Base-by-base conservation (phyloP, 805 yeast genomes). In the Pichia cabralensis region DNA sequence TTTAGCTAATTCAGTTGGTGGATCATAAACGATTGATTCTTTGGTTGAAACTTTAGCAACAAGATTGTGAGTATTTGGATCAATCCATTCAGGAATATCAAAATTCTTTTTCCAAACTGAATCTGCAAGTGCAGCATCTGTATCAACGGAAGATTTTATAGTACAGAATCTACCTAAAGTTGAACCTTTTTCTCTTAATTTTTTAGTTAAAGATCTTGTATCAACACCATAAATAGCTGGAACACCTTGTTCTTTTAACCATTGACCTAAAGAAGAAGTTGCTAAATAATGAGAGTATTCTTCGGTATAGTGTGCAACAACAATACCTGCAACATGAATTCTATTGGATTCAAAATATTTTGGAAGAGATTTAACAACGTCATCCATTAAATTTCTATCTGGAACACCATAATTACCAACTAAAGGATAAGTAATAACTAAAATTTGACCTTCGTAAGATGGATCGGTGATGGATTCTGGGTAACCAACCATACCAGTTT, bases 381-480 rank as follows among this genome's bases (percentile, higher is more conserved):
- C 94, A 53, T 84, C 94, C 58, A 67, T 68, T 52, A 71, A 63
- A 42, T 74, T 65, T 50, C 89, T 78, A 60, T 85, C 95, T 42
- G 99, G 98, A 37, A 92, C 98, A 76, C 98, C 98, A 62, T 92
- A 92, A 69, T 92, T 92, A 58, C 98, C 98, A 33, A 92, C 95
- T 50, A 92, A 69, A 19, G 98, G 98, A 61, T 78, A 92, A 35
- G 98, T 92, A 61, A 92, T 82, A 44, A 92, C 96, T 58, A 92
- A 67, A 54, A 92, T 89, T 65, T 92, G 98, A 44, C 98, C 98
- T 56, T 83, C 88, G 62, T 92, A 92, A 29, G 97, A 92, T 41
- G 98, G 98, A 63, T 92, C 98, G 26, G 98, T 86, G 60, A 92
- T 75, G 34, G 96, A 78, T 63, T 92, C 98, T 27, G 97, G 98